Percentiles rank a stretch among this genome's conserved stretches.
phyloP scores from a whole-genome alignment of 1,284 basidiomycete genomes.

The Inonotus hispidus region DNA sequence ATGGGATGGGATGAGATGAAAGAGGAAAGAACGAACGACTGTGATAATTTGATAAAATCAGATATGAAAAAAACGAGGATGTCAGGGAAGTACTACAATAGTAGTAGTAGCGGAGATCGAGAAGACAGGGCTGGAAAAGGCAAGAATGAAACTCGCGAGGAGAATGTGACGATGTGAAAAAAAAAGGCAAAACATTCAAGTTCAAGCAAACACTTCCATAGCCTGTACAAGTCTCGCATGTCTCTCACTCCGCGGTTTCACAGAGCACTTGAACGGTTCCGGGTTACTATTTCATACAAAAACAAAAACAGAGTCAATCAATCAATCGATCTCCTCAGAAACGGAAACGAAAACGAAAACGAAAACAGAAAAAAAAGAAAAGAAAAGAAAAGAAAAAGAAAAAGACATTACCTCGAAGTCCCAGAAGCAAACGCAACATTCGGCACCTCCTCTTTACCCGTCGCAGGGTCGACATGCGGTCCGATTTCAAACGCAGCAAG shows the following conservation, averaged over 20 bases:
- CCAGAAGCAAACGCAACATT: neutral
- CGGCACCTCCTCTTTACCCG: conserved; percentile 6
- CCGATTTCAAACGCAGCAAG: conserved; percentile 21
- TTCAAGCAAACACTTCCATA: neutral
- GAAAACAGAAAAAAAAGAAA: neutral
- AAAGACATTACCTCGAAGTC: conserved; percentile 4
- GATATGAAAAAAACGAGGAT: too few species aligned
- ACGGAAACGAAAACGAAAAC: too few species aligned
- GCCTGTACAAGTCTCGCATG: conserved; percentile 1
- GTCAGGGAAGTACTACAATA: too few species aligned
- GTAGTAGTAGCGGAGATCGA: too few species aligned
- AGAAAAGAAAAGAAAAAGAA: neutral
- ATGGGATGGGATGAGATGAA: neutral
- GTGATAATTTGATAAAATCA: too few species aligned
- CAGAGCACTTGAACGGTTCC: conserved; percentile 17
- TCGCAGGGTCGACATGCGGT: conserved; percentile 7
- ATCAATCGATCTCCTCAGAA: neutral
- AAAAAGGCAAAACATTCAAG: neutral
- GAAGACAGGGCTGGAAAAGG: too few species aligned
- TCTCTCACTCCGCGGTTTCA: conserved; percentile 17
- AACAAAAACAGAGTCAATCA: neutral
- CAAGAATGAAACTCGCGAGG: too few species aligned
- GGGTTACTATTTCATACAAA: conserved; percentile 13
- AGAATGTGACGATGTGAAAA: neutral
- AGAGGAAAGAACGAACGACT: neutral